Percentiles rank a stretch among this genome's conserved stretches.
Evolutionary conservation across 192 early-diverging fungal genomes (phyloP).

Genomic region (Gamsiella multidivaricata): DNA sequence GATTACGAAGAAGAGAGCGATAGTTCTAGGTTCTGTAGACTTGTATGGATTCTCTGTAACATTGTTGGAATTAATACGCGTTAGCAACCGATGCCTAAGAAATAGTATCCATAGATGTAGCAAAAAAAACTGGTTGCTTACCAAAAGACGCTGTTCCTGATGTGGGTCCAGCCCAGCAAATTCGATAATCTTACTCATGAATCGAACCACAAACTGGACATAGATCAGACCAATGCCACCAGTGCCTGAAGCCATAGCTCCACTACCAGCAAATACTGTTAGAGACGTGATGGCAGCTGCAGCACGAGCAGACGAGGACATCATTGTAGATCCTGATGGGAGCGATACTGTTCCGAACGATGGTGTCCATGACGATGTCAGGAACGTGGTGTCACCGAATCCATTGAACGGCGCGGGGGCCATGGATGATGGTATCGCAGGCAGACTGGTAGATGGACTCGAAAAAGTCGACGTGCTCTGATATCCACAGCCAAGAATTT

Average conservation of each 20-base stretch:
- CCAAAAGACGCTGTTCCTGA: conserved; percentile 48
- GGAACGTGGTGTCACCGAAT: not conserved
- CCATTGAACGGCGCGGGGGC: not conserved
- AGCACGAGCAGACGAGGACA: conserved; percentile 26
- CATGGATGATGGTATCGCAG: not conserved
- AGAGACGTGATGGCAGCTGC: conserved; percentile 30
- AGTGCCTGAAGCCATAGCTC: conserved; percentile 40
- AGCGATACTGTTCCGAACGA: not conserved
- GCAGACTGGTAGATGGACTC: not conserved
- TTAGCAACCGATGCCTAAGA: not conserved
- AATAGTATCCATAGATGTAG: not conserved
- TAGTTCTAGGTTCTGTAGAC: conserved; percentile 44
- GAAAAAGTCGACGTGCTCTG: not conserved
- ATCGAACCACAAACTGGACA: conserved; percentile 44
- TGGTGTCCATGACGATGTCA: not conserved
- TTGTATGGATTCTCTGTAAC: conserved; percentile 37
- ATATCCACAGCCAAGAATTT: conserved; percentile 25
- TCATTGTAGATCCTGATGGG: not conserved
- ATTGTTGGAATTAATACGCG: too few relatives aligned
- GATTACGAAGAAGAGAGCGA: conserved; percentile 14
- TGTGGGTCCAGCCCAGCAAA: conserved; percentile 41
- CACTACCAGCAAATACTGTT: conserved; percentile 33
- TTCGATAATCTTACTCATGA: conserved; percentile 48
- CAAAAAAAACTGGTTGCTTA: not conserved
- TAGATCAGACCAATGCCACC: conserved; percentile 47